phyloP scores from a whole-genome alignment of 73 alveolate genomes.

The Uronychia setigera region DNA sequence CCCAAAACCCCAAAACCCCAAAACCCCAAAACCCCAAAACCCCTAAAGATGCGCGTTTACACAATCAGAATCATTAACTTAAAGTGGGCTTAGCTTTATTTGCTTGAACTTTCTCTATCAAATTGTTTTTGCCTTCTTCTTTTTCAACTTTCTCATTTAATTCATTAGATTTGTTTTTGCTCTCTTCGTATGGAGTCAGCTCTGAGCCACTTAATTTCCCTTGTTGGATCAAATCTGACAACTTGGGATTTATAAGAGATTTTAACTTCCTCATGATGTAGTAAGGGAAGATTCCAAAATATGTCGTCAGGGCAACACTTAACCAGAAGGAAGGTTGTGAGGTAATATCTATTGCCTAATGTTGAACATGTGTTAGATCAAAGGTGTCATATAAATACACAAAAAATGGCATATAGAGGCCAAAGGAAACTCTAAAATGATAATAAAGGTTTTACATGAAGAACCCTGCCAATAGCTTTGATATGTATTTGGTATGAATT shows the following conservation, averaged over 20 bases:
- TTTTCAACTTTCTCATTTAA: too few species aligned
- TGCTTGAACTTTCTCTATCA: too few species aligned
- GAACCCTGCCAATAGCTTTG: background rate
- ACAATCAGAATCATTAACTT: too few species aligned
- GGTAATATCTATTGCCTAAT: background rate
- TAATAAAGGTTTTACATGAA: background rate
- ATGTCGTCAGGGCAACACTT: background rate
- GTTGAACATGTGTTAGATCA: background rate
- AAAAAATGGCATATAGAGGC: background rate
- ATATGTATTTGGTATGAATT: background rate
- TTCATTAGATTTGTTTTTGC: too few species aligned
- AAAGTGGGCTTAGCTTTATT: too few species aligned
- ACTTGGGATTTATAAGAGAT: constrained; percentile 46
- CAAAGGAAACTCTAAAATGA: background rate
- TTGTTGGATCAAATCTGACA: too few species aligned
- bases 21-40: too few species aligned
- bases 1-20: too few species aligned
- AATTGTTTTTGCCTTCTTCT: too few species aligned
- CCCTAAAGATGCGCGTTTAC: too few species aligned
- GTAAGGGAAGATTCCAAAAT: background rate
- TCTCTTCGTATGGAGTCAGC: too few species aligned
- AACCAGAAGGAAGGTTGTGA: background rate
- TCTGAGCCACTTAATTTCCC: too few species aligned
- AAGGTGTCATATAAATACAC: background rate
- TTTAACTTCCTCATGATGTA: background rate